Base-by-base conservation (phyloP, 2,329 filamentous ascomycete genomes). In the Dichotomopilus funicola region DNA sequence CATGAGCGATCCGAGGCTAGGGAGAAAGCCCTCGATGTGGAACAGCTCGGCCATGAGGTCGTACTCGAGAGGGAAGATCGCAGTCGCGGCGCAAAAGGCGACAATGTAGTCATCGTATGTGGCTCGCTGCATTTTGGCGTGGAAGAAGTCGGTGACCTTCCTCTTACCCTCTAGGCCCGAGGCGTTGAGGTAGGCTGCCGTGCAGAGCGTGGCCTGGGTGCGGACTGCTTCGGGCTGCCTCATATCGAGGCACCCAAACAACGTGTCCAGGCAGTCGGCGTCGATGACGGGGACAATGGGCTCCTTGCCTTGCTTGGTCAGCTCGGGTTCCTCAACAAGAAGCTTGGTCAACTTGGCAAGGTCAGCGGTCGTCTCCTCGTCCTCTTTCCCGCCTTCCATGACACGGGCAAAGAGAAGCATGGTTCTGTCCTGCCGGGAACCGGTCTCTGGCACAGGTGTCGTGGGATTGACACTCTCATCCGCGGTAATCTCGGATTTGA, bases 41-140 rank as follows among this genome's bases (percentile, higher is more conserved):
- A 99, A 96, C 40, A 97, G 77, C 57, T 84, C 78, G 3, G 89
- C 79, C 1, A 86, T 89, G 44, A 89, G 80, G 54, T 86, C 81
- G 3, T 90, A 87, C 2, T 89, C 83, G 51, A 99, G 81, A 1
- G 94, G 91, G 68, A 99, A 99, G 7, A 95, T 82, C 27, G 86
- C 83, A 1, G 91, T 84, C 5, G 91, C 90, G n/a, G 91, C 91
- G 52, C 91, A 97, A 69, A 96, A 97, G 5, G 91, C 91, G 49
- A 94, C 78, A 53, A 96, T 89, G 62, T 95, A 83, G 70, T 95
- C 89, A 65, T 96, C 91, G 61, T 91, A 89, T 31, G 87, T 92
- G 51, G 85, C 85, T 60, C 86, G 84, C 62, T 80, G 74, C 12
- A 95, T 78, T 52, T 86, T 83, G 12, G 81, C 76, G 53, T 85